These are phyloP conservation scores for Aspergillus spinulosporus DNA, from an alignment of 2,329 filamentous ascomycete species.

Conservation along the genomic window DNA sequence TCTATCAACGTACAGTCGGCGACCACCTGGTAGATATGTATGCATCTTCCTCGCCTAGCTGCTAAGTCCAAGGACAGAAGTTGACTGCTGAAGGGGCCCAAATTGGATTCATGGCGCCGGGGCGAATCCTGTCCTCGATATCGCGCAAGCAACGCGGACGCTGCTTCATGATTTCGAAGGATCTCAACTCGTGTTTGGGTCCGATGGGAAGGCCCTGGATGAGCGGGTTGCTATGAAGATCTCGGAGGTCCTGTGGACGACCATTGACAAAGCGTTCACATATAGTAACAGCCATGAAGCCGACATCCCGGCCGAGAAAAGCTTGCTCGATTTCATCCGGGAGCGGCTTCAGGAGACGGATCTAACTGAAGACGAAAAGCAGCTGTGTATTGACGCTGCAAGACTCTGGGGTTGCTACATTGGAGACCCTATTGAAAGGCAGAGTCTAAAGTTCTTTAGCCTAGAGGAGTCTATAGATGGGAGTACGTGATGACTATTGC, in stretches of 20 bases:
- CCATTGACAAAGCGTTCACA: conserved; percentile 60
- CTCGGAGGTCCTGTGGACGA: conserved; percentile 55
- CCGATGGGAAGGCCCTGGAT: conserved; percentile 46
- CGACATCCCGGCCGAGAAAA: conserved; percentile 53
- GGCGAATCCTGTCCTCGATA: conserved; percentile 58
- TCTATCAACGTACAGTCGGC: conserved; percentile 50
- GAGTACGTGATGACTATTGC: conserved; percentile 34
- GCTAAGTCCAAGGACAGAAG: not conserved
- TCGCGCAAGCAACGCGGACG: conserved; percentile 57
- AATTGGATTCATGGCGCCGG: conserved; percentile 67
- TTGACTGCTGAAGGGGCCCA: conserved; percentile 51
- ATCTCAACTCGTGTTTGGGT: conserved; percentile 50
- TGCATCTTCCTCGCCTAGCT: conserved; percentile 21
- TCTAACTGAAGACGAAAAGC: conserved; percentile 44
- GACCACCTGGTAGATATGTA: conserved; percentile 60
- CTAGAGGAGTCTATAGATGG: conserved; percentile 67
- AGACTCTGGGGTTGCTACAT: conserved; percentile 66
- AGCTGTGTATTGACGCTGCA: conserved; percentile 54
- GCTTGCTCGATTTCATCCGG: conserved; percentile 59
- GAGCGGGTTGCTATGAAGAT: conserved; percentile 35
- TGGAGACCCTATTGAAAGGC: conserved; percentile 58
- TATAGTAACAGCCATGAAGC: conserved; percentile 56
- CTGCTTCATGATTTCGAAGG: conserved; percentile 55
- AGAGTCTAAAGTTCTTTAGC: conserved; percentile 66
- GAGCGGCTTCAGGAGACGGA: conserved; percentile 48